These are phyloP conservation scores for Floccularia luteovirens DNA, from an alignment of 768 basidiomycete genomes.

Conservation along the genomic window DNA sequence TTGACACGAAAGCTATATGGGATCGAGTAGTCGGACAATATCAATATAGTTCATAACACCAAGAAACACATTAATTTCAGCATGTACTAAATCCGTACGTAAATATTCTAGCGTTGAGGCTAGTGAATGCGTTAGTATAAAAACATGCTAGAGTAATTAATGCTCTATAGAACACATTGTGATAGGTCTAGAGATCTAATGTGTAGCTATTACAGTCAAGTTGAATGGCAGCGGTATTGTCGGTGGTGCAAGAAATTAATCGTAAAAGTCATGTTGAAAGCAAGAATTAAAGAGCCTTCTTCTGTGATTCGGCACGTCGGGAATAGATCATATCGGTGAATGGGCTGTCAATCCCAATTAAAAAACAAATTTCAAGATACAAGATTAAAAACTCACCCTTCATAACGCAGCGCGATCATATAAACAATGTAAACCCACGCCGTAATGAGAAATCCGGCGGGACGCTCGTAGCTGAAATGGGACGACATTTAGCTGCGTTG, in stretches of 20 bases:
- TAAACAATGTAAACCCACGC: conserved; percentile 82
- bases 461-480: conserved; percentile 66
- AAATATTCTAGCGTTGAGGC: conserved; percentile 16
- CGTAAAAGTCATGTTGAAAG: neutral
- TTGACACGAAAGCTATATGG: conserved; percentile 76
- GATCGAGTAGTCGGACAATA: conserved; percentile 49
- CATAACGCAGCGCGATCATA: conserved; percentile 74
- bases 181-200: too few species aligned
- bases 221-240: too few species aligned
- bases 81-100: conserved; percentile 1
- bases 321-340: conserved; percentile 83
- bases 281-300: conserved; percentile 15
- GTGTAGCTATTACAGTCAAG: too few species aligned
- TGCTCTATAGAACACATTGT: too few species aligned
- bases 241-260: too few species aligned
- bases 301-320: conserved; percentile 33
- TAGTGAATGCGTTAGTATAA: conserved; percentile 5
- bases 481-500: neutral
- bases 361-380: conserved; percentile 1
- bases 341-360: conserved; percentile 30
- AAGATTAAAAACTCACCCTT: conserved; percentile 65
- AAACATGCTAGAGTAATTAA: too few species aligned
- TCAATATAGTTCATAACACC: conserved; percentile 19
- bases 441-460: conserved; percentile 77
- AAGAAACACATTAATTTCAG: neutral